Conservation (phyloP, 805 yeast species). For the Myxozyma mucilagina region DNA sequence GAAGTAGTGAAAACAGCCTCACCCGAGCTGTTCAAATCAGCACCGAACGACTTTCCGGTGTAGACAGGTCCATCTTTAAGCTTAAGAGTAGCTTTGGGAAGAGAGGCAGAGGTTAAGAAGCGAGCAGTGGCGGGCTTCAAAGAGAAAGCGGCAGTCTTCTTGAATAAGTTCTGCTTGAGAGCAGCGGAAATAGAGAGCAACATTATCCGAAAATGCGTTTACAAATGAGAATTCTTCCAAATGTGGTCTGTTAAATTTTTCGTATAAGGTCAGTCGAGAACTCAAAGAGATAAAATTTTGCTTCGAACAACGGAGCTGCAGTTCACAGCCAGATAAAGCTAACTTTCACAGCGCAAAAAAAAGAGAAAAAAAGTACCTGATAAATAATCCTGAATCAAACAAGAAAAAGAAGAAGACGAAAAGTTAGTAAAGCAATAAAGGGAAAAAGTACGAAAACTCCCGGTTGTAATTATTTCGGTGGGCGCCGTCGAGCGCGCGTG, state of each 20-base stretch:
- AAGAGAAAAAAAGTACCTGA: constrained; percentile 20
- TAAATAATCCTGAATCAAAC: constrained; percentile 26
- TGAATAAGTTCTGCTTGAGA: background rate
- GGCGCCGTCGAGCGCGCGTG: constrained; percentile 3
- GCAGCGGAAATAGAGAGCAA: constrained; percentile 7
- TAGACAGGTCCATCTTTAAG: constrained; percentile 41
- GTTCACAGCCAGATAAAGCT: too few species aligned
- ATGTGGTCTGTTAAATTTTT: constrained; percentile 27
- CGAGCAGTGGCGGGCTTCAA: constrained; percentile 7
- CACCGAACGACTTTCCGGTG: constrained; percentile 97
- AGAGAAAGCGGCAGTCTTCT: background rate
- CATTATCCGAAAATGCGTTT: background rate
- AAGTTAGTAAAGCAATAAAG: constrained; percentile 15
- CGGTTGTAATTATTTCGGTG: background rate
- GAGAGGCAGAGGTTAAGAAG: constrained; percentile 2
- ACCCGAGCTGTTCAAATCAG: constrained; percentile 85
- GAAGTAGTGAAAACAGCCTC: constrained; percentile 99
- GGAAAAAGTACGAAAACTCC: too few species aligned
- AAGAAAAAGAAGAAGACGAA: background rate
- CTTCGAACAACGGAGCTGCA: background rate
- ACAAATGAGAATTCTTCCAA: constrained; percentile 24
- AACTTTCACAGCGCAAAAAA: too few species aligned
- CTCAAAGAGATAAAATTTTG: background rate
- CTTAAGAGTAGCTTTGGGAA: constrained; percentile 19
- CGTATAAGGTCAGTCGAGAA: background rate